These are phyloP conservation scores for Calonectria honghensis DNA, from an alignment of 2,329 filamentous ascomycete species.

Conservation along the genomic window DNA sequence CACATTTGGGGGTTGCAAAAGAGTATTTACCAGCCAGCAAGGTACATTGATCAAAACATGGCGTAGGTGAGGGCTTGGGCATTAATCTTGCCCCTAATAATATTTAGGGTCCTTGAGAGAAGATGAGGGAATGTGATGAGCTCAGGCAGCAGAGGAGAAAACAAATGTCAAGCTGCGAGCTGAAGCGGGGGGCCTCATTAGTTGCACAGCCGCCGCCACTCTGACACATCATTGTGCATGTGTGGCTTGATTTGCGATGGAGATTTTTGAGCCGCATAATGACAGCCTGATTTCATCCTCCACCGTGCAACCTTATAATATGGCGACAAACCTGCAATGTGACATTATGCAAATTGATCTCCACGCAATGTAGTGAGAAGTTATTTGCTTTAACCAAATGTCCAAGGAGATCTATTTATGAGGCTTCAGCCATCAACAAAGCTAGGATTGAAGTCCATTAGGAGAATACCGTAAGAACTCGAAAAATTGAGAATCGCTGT, in stretches of 20 bases:
- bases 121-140: background rate
- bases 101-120: no score
- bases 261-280: background rate
- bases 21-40: background rate
- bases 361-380: no score
- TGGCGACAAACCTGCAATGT: background rate
- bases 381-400: no score
- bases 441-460: no score
- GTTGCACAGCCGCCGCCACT: constrained; percentile 1
- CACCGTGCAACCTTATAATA: background rate
- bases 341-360: no score
- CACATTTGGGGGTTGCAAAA: no score
- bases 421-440: no score
- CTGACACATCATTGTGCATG: background rate
- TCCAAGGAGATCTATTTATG: no score
- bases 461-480: no score
- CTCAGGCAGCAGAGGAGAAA: background rate
- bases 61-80: background rate
- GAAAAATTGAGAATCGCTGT: no score
- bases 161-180: background rate
- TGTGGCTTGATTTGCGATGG: background rate
- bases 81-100: background rate
- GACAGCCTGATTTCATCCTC: background rate
- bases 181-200: background rate
- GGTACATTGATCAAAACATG: background rate